A percentile compares a stretch with the other conserved stretches of the same genome.
These are phyloP conservation scores for Boletus sp. DNA, from an alignment of 768 basidiomycete genomes.

Conservation along the genomic window DNA sequence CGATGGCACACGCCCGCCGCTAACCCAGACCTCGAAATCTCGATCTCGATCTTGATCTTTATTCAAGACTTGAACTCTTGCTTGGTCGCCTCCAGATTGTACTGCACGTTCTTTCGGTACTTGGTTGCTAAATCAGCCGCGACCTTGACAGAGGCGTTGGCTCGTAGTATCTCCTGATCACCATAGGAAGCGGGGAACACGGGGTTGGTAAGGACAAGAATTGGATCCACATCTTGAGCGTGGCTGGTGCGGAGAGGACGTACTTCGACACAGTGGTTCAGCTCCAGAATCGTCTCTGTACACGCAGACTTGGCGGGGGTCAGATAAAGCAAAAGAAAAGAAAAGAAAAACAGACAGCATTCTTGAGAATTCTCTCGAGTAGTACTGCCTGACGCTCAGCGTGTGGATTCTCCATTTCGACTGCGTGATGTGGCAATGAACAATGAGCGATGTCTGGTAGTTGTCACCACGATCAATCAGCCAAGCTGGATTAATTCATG, in stretches of 20 bases:
- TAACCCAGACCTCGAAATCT: neutral
- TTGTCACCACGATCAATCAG: conserved; percentile 3
- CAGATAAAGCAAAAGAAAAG: neutral
- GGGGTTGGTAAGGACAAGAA: neutral
- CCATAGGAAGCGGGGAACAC: neutral
- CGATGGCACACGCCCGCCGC: neutral
- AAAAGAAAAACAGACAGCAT: conserved; percentile 53
- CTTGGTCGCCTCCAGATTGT: conserved; percentile 78
- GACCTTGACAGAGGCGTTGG: conserved; percentile 72
- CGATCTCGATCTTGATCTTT: neutral
- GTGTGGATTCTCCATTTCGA: conserved; percentile 89
- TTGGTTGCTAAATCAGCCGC: conserved; percentile 83
- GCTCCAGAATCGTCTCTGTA: conserved; percentile 83
- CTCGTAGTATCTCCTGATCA: conserved; percentile 70
- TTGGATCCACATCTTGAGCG: neutral
- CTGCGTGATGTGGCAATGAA: conserved; percentile 3
- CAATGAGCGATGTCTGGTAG: neutral
- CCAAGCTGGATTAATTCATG: neutral
- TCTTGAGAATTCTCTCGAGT: conserved; percentile 87
- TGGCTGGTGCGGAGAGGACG: conserved; percentile 13
- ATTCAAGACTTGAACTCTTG: conserved; percentile 19
- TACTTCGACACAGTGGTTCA: conserved; percentile 87
- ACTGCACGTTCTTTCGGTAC: conserved; percentile 90
- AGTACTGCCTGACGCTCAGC: conserved; percentile 89
- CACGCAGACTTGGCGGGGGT: conserved; percentile 68